Evolutionary conservation across 1,284 basidiomycete species (phyloP), one percentile per base, ranked within the genome.

Genomic region (Veloporphyrellus conicus): DNA sequence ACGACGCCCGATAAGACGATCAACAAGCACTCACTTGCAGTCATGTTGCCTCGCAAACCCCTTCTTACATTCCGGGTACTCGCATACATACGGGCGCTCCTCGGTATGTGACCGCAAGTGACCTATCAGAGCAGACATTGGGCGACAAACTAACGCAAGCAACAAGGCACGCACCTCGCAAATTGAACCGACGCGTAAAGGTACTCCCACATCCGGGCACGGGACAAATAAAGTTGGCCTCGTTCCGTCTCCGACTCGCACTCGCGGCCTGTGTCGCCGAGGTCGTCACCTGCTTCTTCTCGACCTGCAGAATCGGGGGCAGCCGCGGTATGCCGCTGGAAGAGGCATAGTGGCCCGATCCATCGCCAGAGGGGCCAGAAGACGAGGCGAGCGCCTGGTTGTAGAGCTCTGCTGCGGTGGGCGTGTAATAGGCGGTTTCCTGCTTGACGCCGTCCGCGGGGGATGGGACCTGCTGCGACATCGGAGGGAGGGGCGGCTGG

Each of bases 61-160:
- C 65, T 96, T 96, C 60, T 87, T 88, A 67, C 93, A 97, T 14
- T 90, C 92, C 3, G 90, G 89, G 79, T 89, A 93, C 50, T 89
- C 82, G 67, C 93, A 97, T 53, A 92, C 82, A 70, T 92, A 97
- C 29, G 93, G 93, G 49, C 92, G 76, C 69, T 96, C 92, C 66
- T 95, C 93, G 22, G 93, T 95, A 67, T 97, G 93, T n/a, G 93
- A 95, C 58, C 93, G 82, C 56, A 97, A 68, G 72, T 97, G 94
- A 43, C 94, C 93, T 83, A 23, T 15, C 9, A 11, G 9, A 5
- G 16, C 6, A n/a, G 28, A 28, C 10, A 14, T 14, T 12, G 10
- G 28, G 45, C 2, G 1, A 34, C 16, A 18, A 3, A 36, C 10
- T 6, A 7, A 34, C 8, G 43, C 62, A 22, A 62, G 19, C 41